Evolutionary conservation across 2,329 filamentous ascomycete genomes (phyloP).

Genomic region (Xylaria arbuscula): DNA sequence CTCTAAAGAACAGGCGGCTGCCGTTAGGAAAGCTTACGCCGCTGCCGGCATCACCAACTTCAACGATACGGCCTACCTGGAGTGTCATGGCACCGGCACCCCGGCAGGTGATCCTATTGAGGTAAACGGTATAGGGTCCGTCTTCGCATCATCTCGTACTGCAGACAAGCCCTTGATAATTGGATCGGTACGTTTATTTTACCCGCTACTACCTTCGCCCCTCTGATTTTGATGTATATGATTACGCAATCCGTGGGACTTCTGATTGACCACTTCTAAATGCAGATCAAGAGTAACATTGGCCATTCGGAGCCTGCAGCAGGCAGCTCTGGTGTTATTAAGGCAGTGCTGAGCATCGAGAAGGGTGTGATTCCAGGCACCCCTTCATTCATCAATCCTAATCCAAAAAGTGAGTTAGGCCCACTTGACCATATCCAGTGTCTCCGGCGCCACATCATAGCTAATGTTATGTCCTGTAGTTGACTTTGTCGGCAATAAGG

Average conservation of each 20-base stretch:
- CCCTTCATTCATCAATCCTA: slow-evolving; percentile 41
- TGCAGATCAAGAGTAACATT: slow-evolving; percentile 51
- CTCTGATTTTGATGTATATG: too few species aligned
- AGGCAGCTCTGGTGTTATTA: slow-evolving; percentile 47
- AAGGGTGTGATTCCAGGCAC: slow-evolving; percentile 46
- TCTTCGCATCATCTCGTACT: slow-evolving; percentile 40
- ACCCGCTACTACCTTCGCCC: too few species aligned
- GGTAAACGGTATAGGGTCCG: slow-evolving; percentile 40
- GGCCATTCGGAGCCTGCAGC: slow-evolving; percentile 50
- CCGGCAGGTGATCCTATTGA: slow-evolving; percentile 43
- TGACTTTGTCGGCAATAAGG: slow-evolving; percentile 35
- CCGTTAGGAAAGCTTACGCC: slow-evolving; percentile 38
- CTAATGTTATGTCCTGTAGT: slow-evolving; percentile 14
- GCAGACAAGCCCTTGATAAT: slow-evolving; percentile 38
- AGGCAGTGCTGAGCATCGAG: slow-evolving; percentile 49
- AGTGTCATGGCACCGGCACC: slow-evolving; percentile 44
- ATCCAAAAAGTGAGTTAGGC: slow-evolving; percentile 26
- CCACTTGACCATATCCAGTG: neutral
- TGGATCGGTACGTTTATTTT: slow-evolving; percentile 36
- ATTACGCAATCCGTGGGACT: too few species aligned
- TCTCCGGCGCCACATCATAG: too few species aligned
- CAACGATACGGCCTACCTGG: slow-evolving; percentile 40
- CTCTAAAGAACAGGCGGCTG: slow-evolving; percentile 35
- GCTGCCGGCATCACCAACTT: slow-evolving; percentile 28
- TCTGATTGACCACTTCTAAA: too few species aligned